Percentiles rank a stretch among this genome's conserved stretches.
Conservation (phyloP, 2,329 filamentous ascomycete genomes). For the Didymellaceae sp. region DNA sequence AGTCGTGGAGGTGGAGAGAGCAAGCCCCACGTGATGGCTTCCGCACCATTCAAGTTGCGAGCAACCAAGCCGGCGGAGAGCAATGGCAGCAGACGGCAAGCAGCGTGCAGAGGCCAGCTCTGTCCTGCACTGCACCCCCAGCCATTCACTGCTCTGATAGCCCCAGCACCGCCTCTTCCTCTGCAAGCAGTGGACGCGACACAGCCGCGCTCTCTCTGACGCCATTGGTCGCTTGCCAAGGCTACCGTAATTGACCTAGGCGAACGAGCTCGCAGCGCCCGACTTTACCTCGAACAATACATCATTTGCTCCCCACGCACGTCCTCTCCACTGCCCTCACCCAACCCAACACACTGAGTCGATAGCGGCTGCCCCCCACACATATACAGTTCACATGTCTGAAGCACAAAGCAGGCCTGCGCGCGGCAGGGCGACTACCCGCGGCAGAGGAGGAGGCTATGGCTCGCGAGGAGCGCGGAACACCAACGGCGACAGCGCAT, state of each 20-base stretch:
- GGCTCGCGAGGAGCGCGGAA: slow-evolving; percentile 60
- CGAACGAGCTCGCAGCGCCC: slow-evolving; percentile 33
- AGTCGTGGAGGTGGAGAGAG: neutral
- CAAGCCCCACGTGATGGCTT: slow-evolving; percentile 2
- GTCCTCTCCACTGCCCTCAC: slow-evolving; percentile 34
- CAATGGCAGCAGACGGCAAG: neutral
- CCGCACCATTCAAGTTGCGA: neutral
- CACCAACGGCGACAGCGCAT: slow-evolving; percentile 74
- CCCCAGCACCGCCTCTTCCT: neutral
- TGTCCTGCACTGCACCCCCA: neutral
- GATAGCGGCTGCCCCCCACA: slow-evolving; percentile 39
- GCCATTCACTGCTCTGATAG: neutral
- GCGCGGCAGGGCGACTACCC: slow-evolving; percentile 88
- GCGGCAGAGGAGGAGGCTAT: slow-evolving; percentile 73
- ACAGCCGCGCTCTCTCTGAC: slow-evolving; percentile 13
- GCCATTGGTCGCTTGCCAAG: slow-evolving; percentile 19
- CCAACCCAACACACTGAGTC: slow-evolving; percentile 30
- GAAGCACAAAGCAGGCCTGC: slow-evolving; percentile 87
- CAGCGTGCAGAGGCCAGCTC: neutral
- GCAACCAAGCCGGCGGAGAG: neutral
- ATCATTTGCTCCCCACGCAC: slow-evolving; percentile 37
- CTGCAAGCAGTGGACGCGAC: slow-evolving; percentile 7
- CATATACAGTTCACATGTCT: slow-evolving; percentile 74
- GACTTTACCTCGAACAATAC: slow-evolving; percentile 40
- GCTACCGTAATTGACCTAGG: slow-evolving; percentile 9